phyloP scores from a whole-genome alignment of 768 basidiomycete species.

The Psilocybe cyanescens region DNA sequence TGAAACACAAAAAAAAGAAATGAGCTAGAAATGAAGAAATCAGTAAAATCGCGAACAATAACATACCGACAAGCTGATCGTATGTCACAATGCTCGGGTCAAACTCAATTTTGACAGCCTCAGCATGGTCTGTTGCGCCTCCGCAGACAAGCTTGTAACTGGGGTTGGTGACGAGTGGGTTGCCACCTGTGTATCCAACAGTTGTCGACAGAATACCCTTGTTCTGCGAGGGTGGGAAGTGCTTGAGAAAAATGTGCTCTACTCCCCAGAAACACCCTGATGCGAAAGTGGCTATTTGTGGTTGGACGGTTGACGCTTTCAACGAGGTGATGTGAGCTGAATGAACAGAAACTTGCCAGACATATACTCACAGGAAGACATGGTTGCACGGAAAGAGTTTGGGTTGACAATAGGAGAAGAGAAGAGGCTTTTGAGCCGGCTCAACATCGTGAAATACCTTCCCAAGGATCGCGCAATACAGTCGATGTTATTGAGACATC shows the following conservation, averaged over 20 bases:
- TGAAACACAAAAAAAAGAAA: slow-evolving; percentile 24
- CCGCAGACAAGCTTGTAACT: slow-evolving; percentile 77
- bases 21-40: neutral
- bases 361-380: slow-evolving; percentile 39
- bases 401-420: slow-evolving; percentile 34
- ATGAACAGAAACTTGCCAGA: neutral
- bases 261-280: slow-evolving; percentile 87
- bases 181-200: slow-evolving; percentile 84
- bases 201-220: slow-evolving; percentile 76
- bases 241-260: slow-evolving; percentile 83
- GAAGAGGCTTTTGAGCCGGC: slow-evolving; percentile 29
- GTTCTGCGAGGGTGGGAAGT: slow-evolving; percentile 70
- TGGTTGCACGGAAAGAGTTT: slow-evolving; percentile 40
- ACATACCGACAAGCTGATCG: slow-evolving; percentile 84
- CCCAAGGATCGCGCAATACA: slow-evolving; percentile 14
- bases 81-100: slow-evolving; percentile 80
- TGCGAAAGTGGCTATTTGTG: slow-evolving; percentile 50
- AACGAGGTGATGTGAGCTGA: neutral
- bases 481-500: neutral
- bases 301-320: slow-evolving; percentile 20
- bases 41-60: neutral
- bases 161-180: slow-evolving; percentile 55
- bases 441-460: slow-evolving; percentile 26
- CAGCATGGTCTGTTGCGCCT: slow-evolving; percentile 87
- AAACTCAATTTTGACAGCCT: slow-evolving; percentile 85